A percentile compares a stretch with the other conserved stretches of the same genome.
phyloP scores from a whole-genome alignment of 148 eudicot genomes.

The Dysphania ambrosioides region DNA sequence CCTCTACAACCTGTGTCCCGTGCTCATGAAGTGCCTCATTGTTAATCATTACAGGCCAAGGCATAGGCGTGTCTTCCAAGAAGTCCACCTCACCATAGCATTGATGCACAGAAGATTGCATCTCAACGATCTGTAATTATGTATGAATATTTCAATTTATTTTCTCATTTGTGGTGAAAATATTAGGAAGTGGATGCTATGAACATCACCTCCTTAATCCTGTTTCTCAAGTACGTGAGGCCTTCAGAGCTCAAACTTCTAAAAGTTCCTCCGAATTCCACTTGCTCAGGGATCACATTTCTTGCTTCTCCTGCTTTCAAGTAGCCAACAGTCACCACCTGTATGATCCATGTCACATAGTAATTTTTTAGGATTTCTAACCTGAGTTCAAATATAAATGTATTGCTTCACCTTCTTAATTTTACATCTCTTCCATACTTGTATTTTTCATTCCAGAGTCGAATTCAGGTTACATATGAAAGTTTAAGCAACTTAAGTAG shows the following conservation, averaged over 20 bases:
- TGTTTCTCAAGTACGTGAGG: constrained; percentile 38
- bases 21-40: constrained; percentile 45
- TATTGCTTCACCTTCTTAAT: no score
- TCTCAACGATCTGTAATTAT: constrained; percentile 43
- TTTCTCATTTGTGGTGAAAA: background rate
- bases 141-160: no score
- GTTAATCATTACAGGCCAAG: constrained; percentile 51
- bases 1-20: constrained; percentile 46
- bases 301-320: constrained; percentile 52
- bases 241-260: constrained; percentile 50
- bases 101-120: constrained; percentile 52
- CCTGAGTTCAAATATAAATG: no score
- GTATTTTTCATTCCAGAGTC: no score
- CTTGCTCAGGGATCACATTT: constrained; percentile 61
- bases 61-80: constrained; percentile 47
- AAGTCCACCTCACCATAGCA: constrained; percentile 59
- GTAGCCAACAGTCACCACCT: constrained; percentile 63
- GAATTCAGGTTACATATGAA: no score
- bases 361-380: no score
- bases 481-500: no score
- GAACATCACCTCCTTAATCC: constrained; percentile 54
- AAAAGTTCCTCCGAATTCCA: constrained; percentile 60
- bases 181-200: background rate
- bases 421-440: no score
- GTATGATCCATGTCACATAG: background rate